phyloP scores from a whole-genome alignment of 495 filamentous ascomycete genomes.

The Aspergillus affinis region DNA sequence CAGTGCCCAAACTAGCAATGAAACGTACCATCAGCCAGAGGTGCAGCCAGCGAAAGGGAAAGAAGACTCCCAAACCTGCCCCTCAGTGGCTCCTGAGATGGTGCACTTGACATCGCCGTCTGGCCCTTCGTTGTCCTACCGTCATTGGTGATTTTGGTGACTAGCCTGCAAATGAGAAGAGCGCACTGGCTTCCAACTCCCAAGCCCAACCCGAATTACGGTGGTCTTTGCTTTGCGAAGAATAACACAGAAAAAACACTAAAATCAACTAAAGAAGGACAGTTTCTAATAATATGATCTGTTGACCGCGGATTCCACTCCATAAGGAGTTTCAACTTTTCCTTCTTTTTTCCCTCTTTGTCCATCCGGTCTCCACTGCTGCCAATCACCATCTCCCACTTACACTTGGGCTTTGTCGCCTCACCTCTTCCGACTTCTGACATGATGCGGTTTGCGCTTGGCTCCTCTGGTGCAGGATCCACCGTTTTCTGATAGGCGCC shows the following conservation, averaged over 20 bases:
- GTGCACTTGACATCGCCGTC: background rate
- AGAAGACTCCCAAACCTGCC: background rate
- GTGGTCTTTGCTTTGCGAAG: background rate
- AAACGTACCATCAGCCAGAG: constrained; percentile 19
- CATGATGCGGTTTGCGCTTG: constrained; percentile 18
- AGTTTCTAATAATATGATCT: background rate
- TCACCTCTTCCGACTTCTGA: constrained; percentile 22
- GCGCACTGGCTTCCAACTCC: background rate
- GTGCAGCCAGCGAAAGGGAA: constrained; percentile 5
- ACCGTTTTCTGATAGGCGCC: constrained; percentile 24
- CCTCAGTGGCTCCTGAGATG: constrained; percentile 18
- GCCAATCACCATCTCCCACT: constrained; percentile 22
- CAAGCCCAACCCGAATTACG: background rate
- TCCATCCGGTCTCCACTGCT: constrained; percentile 14
- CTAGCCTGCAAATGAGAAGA: background rate
- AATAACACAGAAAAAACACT: background rate
- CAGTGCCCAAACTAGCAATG: constrained; percentile 30
- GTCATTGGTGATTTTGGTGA: constrained; percentile 16
- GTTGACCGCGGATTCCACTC: background rate
- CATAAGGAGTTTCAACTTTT: background rate
- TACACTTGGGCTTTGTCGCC: constrained; percentile 19
- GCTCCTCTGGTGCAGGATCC: constrained; percentile 17
- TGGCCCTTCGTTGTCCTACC: constrained; percentile 15
- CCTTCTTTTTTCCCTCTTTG: constrained; percentile 3
- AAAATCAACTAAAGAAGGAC: background rate